Percentiles rank a stretch among this genome's conserved stretches.
Evolutionary conservation across 805 yeast genomes (phyloP).

Genomic region (Ogataea nitratoaversa): DNA sequence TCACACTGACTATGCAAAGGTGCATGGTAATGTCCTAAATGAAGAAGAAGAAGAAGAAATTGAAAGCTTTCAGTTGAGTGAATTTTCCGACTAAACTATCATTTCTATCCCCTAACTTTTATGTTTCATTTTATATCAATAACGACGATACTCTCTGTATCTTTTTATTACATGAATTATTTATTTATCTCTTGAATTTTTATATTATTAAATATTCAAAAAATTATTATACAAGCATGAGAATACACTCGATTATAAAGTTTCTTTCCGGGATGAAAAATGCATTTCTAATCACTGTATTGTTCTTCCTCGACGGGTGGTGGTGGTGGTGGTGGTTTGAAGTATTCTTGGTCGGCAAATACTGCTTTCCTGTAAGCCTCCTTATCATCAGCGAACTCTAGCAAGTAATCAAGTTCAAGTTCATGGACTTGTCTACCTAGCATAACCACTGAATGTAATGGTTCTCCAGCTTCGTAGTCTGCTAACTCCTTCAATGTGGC

Average conservation of each 20-base stretch:
- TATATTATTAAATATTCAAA: no score
- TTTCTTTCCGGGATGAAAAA: background rate
- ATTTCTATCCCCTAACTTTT: no score
- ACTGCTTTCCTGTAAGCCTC: slow-evolving; percentile 46
- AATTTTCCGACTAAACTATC: background rate
- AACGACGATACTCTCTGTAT: no score
- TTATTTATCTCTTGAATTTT: no score
- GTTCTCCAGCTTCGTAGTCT: slow-evolving; percentile 88
- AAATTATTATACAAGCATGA: background rate
- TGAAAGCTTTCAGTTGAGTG: background rate
- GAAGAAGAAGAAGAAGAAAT: no score
- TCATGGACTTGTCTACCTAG: slow-evolving; percentile 94
- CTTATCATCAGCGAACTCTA: slow-evolving; percentile 66
- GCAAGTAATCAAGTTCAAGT: slow-evolving; percentile 78
- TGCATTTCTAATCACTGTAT: slow-evolving; percentile 5
- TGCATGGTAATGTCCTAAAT: background rate
- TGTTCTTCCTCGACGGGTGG: slow-evolving; percentile 7
- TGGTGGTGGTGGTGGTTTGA: slow-evolving; percentile 57
- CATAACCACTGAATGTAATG: slow-evolving; percentile 86
- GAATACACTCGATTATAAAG: background rate
- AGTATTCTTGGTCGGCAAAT: slow-evolving; percentile 58
- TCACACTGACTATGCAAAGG: background rate
- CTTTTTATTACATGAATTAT: no score
- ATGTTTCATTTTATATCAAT: no score
- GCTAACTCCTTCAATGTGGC: slow-evolving; percentile 77